Base-by-base conservation (phyloP, 805 yeast species). In the Candida mattraensis region DNA sequence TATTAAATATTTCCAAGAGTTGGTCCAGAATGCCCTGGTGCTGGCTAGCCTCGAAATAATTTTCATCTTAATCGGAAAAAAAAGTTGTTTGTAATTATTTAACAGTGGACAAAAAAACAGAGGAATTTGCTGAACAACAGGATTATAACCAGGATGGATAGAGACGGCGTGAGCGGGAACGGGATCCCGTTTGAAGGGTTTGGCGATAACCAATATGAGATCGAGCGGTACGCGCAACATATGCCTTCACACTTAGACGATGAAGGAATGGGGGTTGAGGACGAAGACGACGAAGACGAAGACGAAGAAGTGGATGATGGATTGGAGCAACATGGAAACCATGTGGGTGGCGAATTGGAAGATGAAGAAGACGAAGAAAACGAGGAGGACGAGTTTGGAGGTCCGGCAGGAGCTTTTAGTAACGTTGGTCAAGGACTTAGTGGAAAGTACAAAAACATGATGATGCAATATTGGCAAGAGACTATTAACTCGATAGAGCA, bases 381-480 rank as follows among this genome's bases (percentile, higher is more conserved):
- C 1, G 76, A 70, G 4, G 62, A 53, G 5, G 64, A 59, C 34
- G 65, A 61, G 17, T 44, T 55, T 31, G 69, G 67, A 9, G 58
- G 52, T 6, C 58, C 63, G 1, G 47, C 58, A 4, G 64, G 66
- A 5, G 67, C 67, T 1, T 63, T 63, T 47, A 61, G 77, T 42
- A 93, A 93, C 59, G 98, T 93, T 5, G 96, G 95, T 2, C 97
- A 88, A 54, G 98, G 97, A 1, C 67, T 91, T 14, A 70, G 72
- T 5, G 96, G 96, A 2, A 76, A 78, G 39, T 83, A 88, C 61
- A 74, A 87, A 41, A 89, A 86, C 49, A 74, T 82, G 68, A 85
- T 93, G 89, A 82, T 94, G 76, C 89, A 86, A 44, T 93, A 91
- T 60, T 93, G 99, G 99, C 99, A 93, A 64, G 94, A 86, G 50